Evolutionary conservation across 2,329 filamentous ascomycete genomes (phyloP).

Genomic region (Cladosporium sp.): DNA sequence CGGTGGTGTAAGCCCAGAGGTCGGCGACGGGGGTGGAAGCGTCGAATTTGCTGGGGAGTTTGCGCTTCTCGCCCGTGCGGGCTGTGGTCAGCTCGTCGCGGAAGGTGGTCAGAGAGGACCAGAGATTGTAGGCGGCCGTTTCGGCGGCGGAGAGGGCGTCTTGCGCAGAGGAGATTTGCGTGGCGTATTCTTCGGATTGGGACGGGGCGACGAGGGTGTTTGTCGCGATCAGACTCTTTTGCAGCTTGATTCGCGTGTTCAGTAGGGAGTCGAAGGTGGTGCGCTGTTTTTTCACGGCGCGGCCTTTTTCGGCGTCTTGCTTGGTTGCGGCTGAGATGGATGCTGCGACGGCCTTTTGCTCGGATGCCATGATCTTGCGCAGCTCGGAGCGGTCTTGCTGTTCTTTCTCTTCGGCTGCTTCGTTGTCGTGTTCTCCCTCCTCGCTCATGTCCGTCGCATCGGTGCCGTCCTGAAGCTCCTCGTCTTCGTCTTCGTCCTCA

Average conservation of each 20-base stretch:
- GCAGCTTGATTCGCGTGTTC: conserved; percentile 85
- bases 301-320: conserved; percentile 78
- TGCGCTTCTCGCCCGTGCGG: conserved; percentile 57
- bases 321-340: conserved; percentile 64
- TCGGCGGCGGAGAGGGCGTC: conserved; percentile 70
- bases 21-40: conserved; percentile 56
- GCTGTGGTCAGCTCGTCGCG: conserved; percentile 56
- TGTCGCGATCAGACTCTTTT: conserved; percentile 79
- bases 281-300: conserved; percentile 80
- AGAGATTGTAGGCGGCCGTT: conserved; percentile 76
- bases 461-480: conserved; percentile 25
- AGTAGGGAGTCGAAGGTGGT: conserved; percentile 83
- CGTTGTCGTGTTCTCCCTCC: conserved; percentile 37
- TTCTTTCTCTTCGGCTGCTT: conserved; percentile 37
- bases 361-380: conserved; percentile 62
- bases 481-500: conserved; percentile 30
- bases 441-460: conserved; percentile 41
- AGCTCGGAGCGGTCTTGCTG: conserved; percentile 51
- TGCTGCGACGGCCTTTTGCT: conserved; percentile 62
- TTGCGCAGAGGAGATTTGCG: conserved; percentile 22
- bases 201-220: conserved; percentile 60
- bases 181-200: conserved; percentile 17
- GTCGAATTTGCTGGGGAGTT: conserved; percentile 46
- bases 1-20: conserved; percentile 69
- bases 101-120: conserved; percentile 72